These are phyloP conservation scores for Bipolaris zeicola DNA, from an alignment of 2,329 filamentous ascomycete species.

Conservation along the genomic window DNA sequence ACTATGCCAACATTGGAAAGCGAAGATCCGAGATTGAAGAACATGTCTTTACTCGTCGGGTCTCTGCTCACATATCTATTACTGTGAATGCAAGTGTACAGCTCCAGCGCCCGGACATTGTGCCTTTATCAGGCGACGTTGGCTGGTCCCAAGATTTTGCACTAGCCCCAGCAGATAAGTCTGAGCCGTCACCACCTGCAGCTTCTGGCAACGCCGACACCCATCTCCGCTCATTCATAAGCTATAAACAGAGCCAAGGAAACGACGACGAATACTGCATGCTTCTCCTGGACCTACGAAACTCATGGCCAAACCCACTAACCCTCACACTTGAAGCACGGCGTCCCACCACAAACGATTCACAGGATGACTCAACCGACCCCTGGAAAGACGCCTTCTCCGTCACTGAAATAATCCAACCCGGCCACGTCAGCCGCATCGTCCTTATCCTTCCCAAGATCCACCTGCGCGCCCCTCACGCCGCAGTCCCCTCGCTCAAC, in stretches of 20 bases:
- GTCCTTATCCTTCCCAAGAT: slow-evolving; percentile 77
- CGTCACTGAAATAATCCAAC: slow-evolving; percentile 57
- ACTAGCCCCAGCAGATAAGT: not conserved
- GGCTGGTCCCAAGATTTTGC: slow-evolving; percentile 60
- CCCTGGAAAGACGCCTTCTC: slow-evolving; percentile 24
- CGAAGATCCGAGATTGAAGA: slow-evolving; percentile 70
- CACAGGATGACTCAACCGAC: slow-evolving; percentile 11
- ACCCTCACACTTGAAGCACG: slow-evolving; percentile 64
- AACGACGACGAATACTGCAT: slow-evolving; percentile 71
- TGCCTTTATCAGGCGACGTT: slow-evolving; percentile 72
- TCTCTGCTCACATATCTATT: slow-evolving; percentile 79
- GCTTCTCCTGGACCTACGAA: slow-evolving; percentile 81
- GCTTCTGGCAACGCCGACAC: slow-evolving; percentile 37
- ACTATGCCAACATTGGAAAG: slow-evolving; percentile 82
- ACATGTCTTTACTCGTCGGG: slow-evolving; percentile 81
- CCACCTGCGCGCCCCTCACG: slow-evolving; percentile 76
- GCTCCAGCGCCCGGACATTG: slow-evolving; percentile 76
- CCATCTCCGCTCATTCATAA: slow-evolving; percentile 55
- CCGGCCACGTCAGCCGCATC: slow-evolving; percentile 71
- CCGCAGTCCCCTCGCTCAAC: slow-evolving; percentile 78
- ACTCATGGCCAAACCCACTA: slow-evolving; percentile 85
- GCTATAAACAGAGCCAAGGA: slow-evolving; percentile 48
- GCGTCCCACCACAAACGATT: slow-evolving; percentile 21
- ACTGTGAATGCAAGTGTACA: slow-evolving; percentile 94
- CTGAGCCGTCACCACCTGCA: not conserved